Base-by-base conservation (phyloP, 129 eudicot species). In the Heracleum sosnowskyi region DNA sequence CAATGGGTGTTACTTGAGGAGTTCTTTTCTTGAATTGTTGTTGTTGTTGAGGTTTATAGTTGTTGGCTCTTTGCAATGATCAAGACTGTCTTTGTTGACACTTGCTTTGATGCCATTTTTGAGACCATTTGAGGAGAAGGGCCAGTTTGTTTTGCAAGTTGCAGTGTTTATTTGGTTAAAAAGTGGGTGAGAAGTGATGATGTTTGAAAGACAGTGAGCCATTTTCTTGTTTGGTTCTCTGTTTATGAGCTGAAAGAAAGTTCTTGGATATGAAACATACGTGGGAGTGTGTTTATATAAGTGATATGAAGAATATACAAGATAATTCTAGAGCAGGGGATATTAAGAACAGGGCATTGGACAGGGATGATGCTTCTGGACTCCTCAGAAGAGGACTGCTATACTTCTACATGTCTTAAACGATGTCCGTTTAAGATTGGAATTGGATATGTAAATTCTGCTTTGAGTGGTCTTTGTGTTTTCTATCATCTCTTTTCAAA, bases 1-100 rank as follows among this genome's bases (percentile, higher is more conserved):
- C 98, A 45, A 87, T 68, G 37, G 96, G 96, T 35, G 90, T 81
- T 20, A 84, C 49, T 55, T 83, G 90, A 41, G 84, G 45, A 42
- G 79, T 22, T 82, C 87, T 87, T 79, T 69, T 89, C 74, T 83
- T 86, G 75, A 87, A 82, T 77, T 85, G 63, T 53, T 49, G 22
- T 47, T 53, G 89, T 79, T 87, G 92, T 79, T 80, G 86, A 8
- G 80, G 82, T 46, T 79, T 86, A 33, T 60, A 75, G 68, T 83
- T 89, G 82, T 57, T 81, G 62, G 81, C 20, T 46, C 84, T 90
- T 37, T 93, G 91, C 84, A 90, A 28, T 85, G 85, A 78, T 92
- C 91, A 76, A 83, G 87, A 73, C 78, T 84, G 33, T 76, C 82
- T 49, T 87, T 74, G 57, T 91, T 85, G 69, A 26, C 69, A 80